Evolutionary conservation across 139 green algal genomes (phyloP), one percentile per base, ranked within the genome.

Genomic region (Chlorella sp.): DNA sequence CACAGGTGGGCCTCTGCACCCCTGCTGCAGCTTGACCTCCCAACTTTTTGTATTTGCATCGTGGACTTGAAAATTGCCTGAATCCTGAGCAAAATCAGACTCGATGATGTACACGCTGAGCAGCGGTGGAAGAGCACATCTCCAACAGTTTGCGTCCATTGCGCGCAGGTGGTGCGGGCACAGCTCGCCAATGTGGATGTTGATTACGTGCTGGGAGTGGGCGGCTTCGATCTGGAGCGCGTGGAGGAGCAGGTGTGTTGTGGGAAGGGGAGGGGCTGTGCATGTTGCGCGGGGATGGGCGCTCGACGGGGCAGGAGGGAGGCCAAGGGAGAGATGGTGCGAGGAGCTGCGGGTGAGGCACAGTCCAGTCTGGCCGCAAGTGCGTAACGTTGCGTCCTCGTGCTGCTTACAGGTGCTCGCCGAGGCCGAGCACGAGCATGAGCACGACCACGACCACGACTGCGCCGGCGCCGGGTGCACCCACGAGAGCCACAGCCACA

Each of bases 201-300:
- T 31, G 93, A 97, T 59, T 97, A 94, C 63, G 89, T 98, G 38
- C 67, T 99, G n/a, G 95, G 93, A 19, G 76, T 99, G 45, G 92
- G 93, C 11, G 96, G 96, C 15, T 98, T 97, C 82, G 93, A 98
- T 74, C 83, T 98, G n/a, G 81, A 94, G 11, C 87, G 86, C 9
- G 86, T 98, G 40, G 91, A 96, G 64, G 88, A 92, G 56, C 79
- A 93, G 66, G 84, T 97, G 67, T 41, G 66, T 5, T 5, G 14
- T 50, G 14, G 35, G 43, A 12, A 38, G 67, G 15, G 15, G 8
- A 14, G 31, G 33, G 31, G 31, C 67, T 41, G 11, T 21, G 11
- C 25, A 48, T 50, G 12, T 12, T 42, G 5, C 33, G 9, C 9
- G 31, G 60, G 48, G 48, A 17, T 58, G 48, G 17, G 48, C 48